A percentile compares a stretch with the other conserved stretches of the same genome.
Conservation (phyloP, 352 stramenopile genomes). For the Phytophthora crassamura region DNA sequence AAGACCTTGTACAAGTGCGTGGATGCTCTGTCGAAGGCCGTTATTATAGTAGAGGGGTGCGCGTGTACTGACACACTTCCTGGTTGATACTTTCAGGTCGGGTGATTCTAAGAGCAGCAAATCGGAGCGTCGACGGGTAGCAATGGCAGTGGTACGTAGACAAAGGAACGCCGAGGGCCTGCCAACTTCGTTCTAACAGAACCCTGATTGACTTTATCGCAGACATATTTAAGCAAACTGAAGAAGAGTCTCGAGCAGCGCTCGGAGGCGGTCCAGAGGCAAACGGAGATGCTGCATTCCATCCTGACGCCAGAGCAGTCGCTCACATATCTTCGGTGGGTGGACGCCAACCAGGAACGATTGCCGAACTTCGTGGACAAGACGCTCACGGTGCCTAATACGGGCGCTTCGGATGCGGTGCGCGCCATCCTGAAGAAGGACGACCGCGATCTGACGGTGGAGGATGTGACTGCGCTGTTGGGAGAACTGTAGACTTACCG, state of each 20-base stretch:
- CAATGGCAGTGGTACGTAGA: constrained; percentile 77
- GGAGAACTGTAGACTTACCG: constrained; percentile 52
- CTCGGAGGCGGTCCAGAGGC: constrained; percentile 78
- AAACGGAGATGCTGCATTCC: constrained; percentile 84
- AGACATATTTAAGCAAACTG: constrained; percentile 92
- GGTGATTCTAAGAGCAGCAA: constrained; percentile 86
- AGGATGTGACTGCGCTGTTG: constrained; percentile 84
- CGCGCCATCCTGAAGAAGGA: constrained; percentile 84
- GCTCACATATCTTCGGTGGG: constrained; percentile 84
- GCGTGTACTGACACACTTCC: constrained; percentile 6
- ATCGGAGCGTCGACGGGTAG: constrained; percentile 78
- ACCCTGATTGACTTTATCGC: neutral
- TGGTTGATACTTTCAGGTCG: constrained; percentile 41
- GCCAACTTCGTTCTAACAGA: no score
- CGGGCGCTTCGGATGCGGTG: constrained; percentile 64
- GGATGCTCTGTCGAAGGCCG: neutral
- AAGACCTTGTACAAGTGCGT: constrained; percentile 88
- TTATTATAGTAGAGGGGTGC: neutral
- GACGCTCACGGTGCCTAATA: constrained; percentile 60
- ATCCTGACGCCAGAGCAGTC: constrained; percentile 88
- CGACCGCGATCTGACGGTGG: constrained; percentile 87
- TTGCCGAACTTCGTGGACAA: constrained; percentile 72
- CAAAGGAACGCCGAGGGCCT: no score
- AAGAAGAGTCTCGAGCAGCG: constrained; percentile 85
- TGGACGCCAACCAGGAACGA: constrained; percentile 80